Evolutionary conservation across 2,329 filamentous ascomycete genomes (phyloP).

Genomic region (Aspergillus glaucus): DNA sequence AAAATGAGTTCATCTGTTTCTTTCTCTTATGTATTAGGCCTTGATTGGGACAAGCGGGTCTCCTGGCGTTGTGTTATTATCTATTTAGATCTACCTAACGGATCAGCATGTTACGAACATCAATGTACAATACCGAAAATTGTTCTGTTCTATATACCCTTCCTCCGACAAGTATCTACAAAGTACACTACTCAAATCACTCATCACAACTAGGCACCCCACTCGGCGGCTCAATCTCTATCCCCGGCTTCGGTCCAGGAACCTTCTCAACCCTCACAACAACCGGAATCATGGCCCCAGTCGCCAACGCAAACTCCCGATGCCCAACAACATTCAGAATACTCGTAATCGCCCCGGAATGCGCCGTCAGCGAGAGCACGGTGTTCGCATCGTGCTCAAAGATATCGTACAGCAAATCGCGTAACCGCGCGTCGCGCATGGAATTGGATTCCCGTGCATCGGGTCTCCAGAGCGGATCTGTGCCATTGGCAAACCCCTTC

Average conservation of each 20-base stretch:
- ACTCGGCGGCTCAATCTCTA: slow-evolving; percentile 19
- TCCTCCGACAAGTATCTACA: background rate
- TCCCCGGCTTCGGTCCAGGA: slow-evolving; percentile 10
- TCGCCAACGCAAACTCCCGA: slow-evolving; percentile 41
- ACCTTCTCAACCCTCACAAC: slow-evolving; percentile 40
- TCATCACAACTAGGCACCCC: slow-evolving; percentile 16
- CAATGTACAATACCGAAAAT: background rate
- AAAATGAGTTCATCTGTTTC: slow-evolving; percentile 5
- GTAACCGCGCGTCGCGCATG: slow-evolving; percentile 43
- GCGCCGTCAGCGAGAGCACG: slow-evolving; percentile 51
- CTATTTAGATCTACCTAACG: slow-evolving; percentile 16
- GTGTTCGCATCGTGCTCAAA: slow-evolving; percentile 43
- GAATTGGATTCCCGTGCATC: slow-evolving; percentile 44
- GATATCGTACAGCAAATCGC: slow-evolving; percentile 48
- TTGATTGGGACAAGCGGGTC: background rate
- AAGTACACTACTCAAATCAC: background rate
- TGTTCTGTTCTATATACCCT: background rate
- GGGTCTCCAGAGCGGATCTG: slow-evolving; percentile 48
- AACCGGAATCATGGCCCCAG: slow-evolving; percentile 48
- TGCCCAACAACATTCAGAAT: slow-evolving; percentile 44
- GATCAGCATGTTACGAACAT: slow-evolving; percentile 14
- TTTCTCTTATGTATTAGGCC: slow-evolving; percentile 4
- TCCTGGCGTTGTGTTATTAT: slow-evolving; percentile 27
- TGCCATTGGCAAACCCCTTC: slow-evolving; percentile 45
- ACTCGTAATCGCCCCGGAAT: slow-evolving; percentile 54